Base-by-base conservation (phyloP, 2,329 filamentous ascomycete genomes). In the Xylaria polymorpha region DNA sequence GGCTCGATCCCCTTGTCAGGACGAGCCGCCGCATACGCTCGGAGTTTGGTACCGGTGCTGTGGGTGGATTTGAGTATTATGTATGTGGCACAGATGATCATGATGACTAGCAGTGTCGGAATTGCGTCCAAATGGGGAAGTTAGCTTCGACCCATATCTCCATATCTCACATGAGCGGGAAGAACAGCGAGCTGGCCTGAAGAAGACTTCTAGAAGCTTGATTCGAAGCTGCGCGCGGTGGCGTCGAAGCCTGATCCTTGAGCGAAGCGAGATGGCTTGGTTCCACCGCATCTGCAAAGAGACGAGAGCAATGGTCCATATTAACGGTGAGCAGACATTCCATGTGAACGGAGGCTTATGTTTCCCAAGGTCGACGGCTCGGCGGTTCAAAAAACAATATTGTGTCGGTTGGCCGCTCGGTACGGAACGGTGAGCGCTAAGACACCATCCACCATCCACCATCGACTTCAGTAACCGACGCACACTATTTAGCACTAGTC, bases 201-300 rank as follows among this genome's bases (percentile, higher is more conserved):
- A 57, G 67, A 69, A 69, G 4, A 66, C 65, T 72, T 72, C 70
- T 72, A 70, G 70, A 72, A 71, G 70, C 67, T 39, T 37, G 64
- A 59, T 53, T 60, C 18, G 69, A 71, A 70, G 64, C 61, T 65
- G 64, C 46, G 56, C 60, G 56, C 60, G 58, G 50, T 66, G 61
- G 64, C 56, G 68, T 55, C 61, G 51, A 41, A 37, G 48, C 50
- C 44, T 56, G 44, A 61, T 64, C 60, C 62, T 66, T 58, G 59
- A n/a, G 66, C 39, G 61, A 68, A 69, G 64, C 63, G 66, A 68
- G 64, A 25, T 62, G 63, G 64, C 61, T 59, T 35, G 66, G 69
- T 71, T 69, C 44, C 69, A 71, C 69, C 46, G 63, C 69, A 71
- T 63, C 66, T 66, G 66, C 63, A 62, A 35, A 55, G n/a, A 63